Evolutionary conservation across 257 asterid species (phyloP), one percentile per base, ranked within the genome.

Genomic region (Cordia subcordata): DNA sequence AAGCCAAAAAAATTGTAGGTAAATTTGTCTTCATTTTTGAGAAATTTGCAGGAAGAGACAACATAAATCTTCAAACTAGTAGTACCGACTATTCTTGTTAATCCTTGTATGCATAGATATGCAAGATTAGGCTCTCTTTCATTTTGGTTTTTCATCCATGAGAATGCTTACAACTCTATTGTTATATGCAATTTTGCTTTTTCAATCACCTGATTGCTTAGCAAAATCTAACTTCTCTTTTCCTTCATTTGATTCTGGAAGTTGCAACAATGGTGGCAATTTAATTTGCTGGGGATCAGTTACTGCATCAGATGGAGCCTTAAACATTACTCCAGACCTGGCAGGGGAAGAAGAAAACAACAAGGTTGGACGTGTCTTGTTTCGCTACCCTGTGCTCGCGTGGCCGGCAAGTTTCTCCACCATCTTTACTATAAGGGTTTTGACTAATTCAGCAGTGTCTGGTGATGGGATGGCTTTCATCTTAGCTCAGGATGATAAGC

Each of bases 381-480:
- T 68, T 61, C 76, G 79, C n/a, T 64, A 71, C 35, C 82, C 85
- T 0, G 49, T 77, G 45, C 68, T 20, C 11, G 74, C 76, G 3
- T 86, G 92, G 95, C 87, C 89, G 8, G 71, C 82, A 1, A 77
- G 89, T 21, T 81, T 83, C 60, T 67, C 84, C 62, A 83, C 87
- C 53, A 62, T 73, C 11, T 83, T 83, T 61, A 78, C 84, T 33
- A 53, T 76, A 51, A 75, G 72, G 52, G 66, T 86, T 38, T 12
- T 68, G 11, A 79, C 87, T 5, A 60, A 71, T 67, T 77, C 85
- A 57, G 39, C 72, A 0, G 39, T 66, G 15, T 81, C 85, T 21
- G 87, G 87, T 20, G 93, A 86, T 55, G 95, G 87, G 42, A 75
- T 86, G 71, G 75, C 90, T 0, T 86, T 86, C 69, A 58, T 83